Evolutionary conservation across 192 early-diverging fungal genomes (phyloP), one percentile per base, ranked within the genome.

Genomic region (Backusella westeae): DNA sequence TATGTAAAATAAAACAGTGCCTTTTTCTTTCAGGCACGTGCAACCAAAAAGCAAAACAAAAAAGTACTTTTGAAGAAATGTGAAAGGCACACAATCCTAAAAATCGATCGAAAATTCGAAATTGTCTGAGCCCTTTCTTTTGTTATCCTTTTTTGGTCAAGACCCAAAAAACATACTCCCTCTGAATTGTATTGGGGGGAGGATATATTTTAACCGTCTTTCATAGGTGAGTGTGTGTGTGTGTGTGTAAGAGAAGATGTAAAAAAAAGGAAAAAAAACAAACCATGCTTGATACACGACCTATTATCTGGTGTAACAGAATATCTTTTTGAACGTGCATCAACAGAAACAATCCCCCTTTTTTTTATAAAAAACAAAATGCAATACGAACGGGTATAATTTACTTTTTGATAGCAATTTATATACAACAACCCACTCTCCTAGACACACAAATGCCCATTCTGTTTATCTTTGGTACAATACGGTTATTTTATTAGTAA

Each of bases 61-160:
- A 59, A 59, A 26, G 53, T 23, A 63, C 56, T 63, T 63, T 63
- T 63, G 56, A 63, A 63, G 56, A 63, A 63, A 63, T 63, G 56
- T 63, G 56, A 63, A 8, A 23, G 56, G 56, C 56, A 63, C 56
- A 63, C 56, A 63, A 63, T 29, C 26, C 56, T 23, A 63, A 63
- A 44, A 63, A 63, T 63, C 56, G 56, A 63, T 63, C 56, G 56
- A 63, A 56, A 56, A 26, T 21, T 56, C 53, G 21, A 56, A 56
- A 26, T 63, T 63, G 23, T 29, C 56, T 63, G 56, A 63, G 56
- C 56, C 56, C 56, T 63, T 29, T 63, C 56, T 23, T 63, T 63
- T 63, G 56, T 63, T 63, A 29, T 29, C 56, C 56, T 63, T 63
- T 63, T 63, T 63, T 63, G 29, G 56, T 12, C 12, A 17, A 44